phyloP scores from a whole-genome alignment of 441 rosid species.

The Biscutella auriculata region DNA sequence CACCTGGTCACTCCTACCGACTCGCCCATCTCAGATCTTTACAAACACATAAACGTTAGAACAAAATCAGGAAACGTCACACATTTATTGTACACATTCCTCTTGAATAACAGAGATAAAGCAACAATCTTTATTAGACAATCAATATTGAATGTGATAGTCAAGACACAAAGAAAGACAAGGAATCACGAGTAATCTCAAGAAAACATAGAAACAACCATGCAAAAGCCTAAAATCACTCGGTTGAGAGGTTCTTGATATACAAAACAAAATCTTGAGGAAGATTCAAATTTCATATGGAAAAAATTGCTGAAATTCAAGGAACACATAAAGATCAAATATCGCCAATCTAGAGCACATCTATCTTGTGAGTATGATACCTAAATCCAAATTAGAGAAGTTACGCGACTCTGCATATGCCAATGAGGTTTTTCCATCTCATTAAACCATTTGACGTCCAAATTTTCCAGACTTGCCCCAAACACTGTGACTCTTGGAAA shows the following conservation, averaged over 20 bases:
- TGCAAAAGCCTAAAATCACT: neutral
- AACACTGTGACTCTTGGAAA: slow-evolving; percentile 81
- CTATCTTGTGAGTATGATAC: no score
- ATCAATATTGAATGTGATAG: neutral
- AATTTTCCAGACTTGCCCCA: slow-evolving; percentile 94
- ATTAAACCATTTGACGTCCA: slow-evolving; percentile 96
- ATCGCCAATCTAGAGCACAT: no score
- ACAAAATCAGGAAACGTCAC: no score
- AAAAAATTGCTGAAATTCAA: no score
- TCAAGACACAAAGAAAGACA: neutral
- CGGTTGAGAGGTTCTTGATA: neutral
- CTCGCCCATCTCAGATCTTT: slow-evolving; percentile 47
- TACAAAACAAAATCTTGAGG: neutral
- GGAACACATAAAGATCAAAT: no score
- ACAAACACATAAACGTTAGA: slow-evolving; percentile 3
- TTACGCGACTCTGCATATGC: no score
- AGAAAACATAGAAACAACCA: neutral
- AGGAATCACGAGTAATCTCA: neutral
- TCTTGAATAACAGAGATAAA: slow-evolving; percentile 1
- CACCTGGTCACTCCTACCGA: slow-evolving; percentile 57
- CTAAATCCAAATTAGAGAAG: no score
- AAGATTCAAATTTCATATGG: neutral
- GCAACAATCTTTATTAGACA: neutral
- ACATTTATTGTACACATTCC: neutral
- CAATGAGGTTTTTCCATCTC: no score